A percentile compares a stretch with the other conserved stretches of the same genome.
Conservation (phyloP, 306 rosid species). For the Castanea crenata region DNA sequence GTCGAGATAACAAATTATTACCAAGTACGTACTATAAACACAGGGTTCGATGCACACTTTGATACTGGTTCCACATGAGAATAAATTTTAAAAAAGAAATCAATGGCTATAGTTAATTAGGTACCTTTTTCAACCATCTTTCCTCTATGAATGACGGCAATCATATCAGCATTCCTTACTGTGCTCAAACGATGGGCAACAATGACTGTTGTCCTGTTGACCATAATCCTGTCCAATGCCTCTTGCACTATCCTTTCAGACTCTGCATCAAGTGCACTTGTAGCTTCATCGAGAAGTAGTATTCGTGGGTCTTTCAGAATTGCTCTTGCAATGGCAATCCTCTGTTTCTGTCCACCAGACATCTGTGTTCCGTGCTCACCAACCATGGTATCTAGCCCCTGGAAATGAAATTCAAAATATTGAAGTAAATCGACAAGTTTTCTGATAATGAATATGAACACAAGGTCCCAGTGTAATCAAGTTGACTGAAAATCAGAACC, state of each 20-base stretch:
- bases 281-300: slow-evolving; percentile 69
- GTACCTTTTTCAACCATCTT: slow-evolving; percentile 65
- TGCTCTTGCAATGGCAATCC: slow-evolving; percentile 74
- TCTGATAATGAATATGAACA: neutral
- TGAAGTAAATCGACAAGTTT: neutral
- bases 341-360: slow-evolving; percentile 70
- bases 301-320: slow-evolving; percentile 67
- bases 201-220: slow-evolving; percentile 57
- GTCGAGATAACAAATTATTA: neutral
- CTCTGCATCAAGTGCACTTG: slow-evolving; percentile 73
- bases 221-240: slow-evolving; percentile 64
- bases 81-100: neutral
- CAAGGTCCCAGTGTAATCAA: slow-evolving; percentile 1
- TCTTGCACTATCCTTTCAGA: slow-evolving; percentile 70
- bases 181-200: slow-evolving; percentile 78
- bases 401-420: neutral
- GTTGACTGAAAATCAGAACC: slow-evolving; percentile 18
- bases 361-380: slow-evolving; percentile 76
- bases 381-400: slow-evolving; percentile 68
- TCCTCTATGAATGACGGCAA: slow-evolving; percentile 66
- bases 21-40: neutral
- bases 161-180: slow-evolving; percentile 50
- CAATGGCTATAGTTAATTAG: neutral
- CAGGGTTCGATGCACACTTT: neutral
- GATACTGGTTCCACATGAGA: neutral